Evolutionary conservation across 2,329 filamentous ascomycete genomes (phyloP).

Genomic region (Rhinocladiella mackenziei): DNA sequence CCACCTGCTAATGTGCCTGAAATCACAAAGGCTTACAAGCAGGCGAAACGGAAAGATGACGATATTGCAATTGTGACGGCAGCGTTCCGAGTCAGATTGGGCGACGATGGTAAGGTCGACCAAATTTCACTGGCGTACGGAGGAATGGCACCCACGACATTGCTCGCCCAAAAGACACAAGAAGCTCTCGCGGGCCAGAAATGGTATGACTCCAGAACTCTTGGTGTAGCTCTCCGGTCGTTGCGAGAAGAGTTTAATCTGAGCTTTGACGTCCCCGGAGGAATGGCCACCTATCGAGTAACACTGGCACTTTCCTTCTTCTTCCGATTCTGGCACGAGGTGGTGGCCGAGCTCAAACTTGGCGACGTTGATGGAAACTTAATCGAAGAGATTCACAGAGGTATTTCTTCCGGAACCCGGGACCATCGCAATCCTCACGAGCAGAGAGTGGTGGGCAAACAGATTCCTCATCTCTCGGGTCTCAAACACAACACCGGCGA

Average conservation of each 20-base stretch:
- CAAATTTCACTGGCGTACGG: conserved; percentile 82
- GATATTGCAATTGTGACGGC: conserved; percentile 97
- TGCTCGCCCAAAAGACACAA: conserved; percentile 76
- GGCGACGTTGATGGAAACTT: conserved; percentile 66
- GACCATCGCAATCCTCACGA: conserved; percentile 76
- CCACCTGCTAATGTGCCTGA: conserved; percentile 72
- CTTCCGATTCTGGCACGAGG: conserved; percentile 93
- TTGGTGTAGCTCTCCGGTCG: conserved; percentile 85
- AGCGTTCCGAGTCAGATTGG: conserved; percentile 70
- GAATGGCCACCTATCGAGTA: conserved; percentile 95
- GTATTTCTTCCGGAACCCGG: conserved; percentile 73
- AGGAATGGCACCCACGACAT: conserved; percentile 88
- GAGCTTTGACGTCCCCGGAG: conserved; percentile 83
- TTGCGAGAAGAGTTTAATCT: conserved; percentile 88
- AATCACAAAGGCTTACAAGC: conserved; percentile 88
- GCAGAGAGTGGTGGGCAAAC: conserved; percentile 76
- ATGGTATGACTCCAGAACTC: conserved; percentile 73
- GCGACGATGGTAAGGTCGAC: conserved; percentile 64
- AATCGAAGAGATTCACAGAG: conserved; percentile 77
- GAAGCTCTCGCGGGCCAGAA: conserved; percentile 71
- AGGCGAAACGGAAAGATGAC: conserved; percentile 94
- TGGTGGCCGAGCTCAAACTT: conserved; percentile 53
- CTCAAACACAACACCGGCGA: conserved; percentile 91
- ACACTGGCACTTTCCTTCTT: conserved; percentile 90
- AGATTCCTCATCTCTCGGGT: conserved; percentile 82